Percentiles rank a stretch among this genome's conserved stretches.
Conservation (phyloP, 306 rosid genomes). For the Lathyrus oleraceus region DNA sequence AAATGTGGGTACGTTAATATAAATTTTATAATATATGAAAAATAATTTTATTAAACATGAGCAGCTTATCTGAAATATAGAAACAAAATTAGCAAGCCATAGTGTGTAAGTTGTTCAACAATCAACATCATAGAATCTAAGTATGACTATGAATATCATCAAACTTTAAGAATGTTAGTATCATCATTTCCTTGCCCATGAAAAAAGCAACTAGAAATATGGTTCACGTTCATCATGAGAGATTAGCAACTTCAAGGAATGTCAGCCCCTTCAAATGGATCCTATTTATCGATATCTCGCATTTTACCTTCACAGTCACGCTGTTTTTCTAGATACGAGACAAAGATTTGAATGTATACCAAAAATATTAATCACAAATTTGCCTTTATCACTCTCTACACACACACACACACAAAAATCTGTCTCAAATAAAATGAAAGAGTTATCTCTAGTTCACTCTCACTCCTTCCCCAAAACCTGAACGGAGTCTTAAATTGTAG, state of each 20-base stretch:
- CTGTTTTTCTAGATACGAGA: not conserved
- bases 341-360: not conserved
- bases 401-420: too few species aligned
- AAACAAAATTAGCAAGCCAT: not conserved
- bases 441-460: not conserved
- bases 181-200: not conserved
- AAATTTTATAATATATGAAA: too few species aligned
- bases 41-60: not conserved
- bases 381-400: too few species aligned
- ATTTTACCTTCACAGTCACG: not conserved
- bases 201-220: not conserved
- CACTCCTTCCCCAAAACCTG: too few species aligned
- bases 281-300: not conserved
- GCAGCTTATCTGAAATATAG: not conserved
- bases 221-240: not conserved
- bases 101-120: not conserved
- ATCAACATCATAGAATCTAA: not conserved
- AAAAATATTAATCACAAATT: too few species aligned
- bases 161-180: not conserved
- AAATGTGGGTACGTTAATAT: too few species aligned
- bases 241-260: not conserved
- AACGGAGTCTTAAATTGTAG: not conserved
- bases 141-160: not conserved
- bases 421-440: not conserved
- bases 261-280: not conserved